phyloP scores from a whole-genome alignment of 495 filamentous ascomycete species.

The Hypoxylon trugodes region DNA sequence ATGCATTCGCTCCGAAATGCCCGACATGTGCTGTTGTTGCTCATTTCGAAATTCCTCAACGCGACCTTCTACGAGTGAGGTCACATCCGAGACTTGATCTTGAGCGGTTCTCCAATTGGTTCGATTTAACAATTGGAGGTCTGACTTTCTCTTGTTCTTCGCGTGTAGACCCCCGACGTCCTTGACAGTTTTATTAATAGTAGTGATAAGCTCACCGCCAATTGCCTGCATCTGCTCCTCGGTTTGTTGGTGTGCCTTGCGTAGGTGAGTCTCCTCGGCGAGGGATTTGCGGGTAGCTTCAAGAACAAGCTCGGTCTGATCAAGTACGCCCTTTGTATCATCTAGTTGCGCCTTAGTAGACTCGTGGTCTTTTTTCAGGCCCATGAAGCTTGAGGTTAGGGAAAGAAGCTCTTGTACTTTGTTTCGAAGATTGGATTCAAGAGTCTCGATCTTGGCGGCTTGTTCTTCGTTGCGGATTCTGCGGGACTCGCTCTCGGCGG shows the following conservation, averaged over 20 bases:
- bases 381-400: constrained; percentile 83
- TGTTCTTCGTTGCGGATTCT: constrained; percentile 92
- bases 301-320: constrained; percentile 85
- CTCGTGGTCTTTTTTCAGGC: constrained; percentile 86
- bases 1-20: constrained; percentile 73
- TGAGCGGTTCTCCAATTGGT: constrained; percentile 80
- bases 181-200: constrained; percentile 74
- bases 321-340: constrained; percentile 79
- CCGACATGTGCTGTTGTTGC: constrained; percentile 73
- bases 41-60: constrained; percentile 72
- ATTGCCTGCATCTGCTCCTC: constrained; percentile 77
- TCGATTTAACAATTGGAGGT: constrained; percentile 82
- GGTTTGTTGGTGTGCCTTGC: constrained; percentile 85
- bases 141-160: constrained; percentile 82
- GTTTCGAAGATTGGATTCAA: constrained; percentile 87
- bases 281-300: constrained; percentile 76
- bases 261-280: constrained; percentile 78
- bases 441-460: constrained; percentile 86
- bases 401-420: constrained; percentile 91
- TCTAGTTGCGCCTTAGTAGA: constrained; percentile 72
- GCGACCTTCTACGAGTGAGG: constrained; percentile 74
- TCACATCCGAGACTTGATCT: constrained; percentile 74
- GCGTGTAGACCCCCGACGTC: constrained; percentile 83
- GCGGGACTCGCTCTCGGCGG: constrained; percentile 89
- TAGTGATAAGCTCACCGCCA: constrained; percentile 77